phyloP scores from a whole-genome alignment of 768 basidiomycete genomes.

The Russula brevipes region DNA sequence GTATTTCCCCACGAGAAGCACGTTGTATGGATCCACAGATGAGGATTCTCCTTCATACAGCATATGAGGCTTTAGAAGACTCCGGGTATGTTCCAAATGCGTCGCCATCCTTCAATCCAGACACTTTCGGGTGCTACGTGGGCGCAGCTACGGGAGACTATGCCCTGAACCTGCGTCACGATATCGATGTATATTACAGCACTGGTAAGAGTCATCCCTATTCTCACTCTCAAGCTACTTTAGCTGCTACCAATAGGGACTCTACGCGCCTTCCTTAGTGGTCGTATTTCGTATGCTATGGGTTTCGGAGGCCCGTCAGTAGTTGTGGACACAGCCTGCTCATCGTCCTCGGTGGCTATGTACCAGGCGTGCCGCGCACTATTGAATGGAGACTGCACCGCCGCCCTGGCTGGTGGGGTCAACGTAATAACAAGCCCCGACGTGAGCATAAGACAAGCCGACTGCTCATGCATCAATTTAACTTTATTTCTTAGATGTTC shows the following conservation, averaged over 20 bases:
- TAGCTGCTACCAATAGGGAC: conserved; percentile 45
- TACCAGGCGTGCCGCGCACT: conserved; percentile 67
- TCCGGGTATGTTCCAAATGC: conserved; percentile 63
- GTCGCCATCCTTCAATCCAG: conserved; percentile 46
- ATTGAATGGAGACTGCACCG: conserved; percentile 55
- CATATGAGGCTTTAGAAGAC: conserved; percentile 63
- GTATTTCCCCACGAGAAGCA: conserved; percentile 68
- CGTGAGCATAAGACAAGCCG: conserved; percentile 36
- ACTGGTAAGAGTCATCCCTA: conserved; percentile 42
- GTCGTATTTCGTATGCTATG: conserved; percentile 66
- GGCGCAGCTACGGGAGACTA: conserved; percentile 72
- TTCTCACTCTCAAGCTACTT: not conserved
- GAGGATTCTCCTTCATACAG: conserved; percentile 58
- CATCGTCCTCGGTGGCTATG: conserved; percentile 61
- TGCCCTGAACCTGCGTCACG: conserved; percentile 52
- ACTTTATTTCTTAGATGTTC: conserved; percentile 47
- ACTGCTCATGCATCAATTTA: not conserved
- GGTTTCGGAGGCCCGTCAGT: conserved; percentile 64
- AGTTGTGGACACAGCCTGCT: conserved; percentile 71
- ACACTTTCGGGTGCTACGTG: conserved; percentile 58
- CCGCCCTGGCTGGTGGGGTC: conserved; percentile 70
- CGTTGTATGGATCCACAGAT: conserved; percentile 75
- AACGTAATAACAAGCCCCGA: conserved; percentile 68
- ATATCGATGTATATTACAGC: conserved; percentile 66
- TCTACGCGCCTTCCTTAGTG: conserved; percentile 60